Base-by-base conservation (phyloP, 129 eudicot genomes). In the Mikania micrantha region DNA sequence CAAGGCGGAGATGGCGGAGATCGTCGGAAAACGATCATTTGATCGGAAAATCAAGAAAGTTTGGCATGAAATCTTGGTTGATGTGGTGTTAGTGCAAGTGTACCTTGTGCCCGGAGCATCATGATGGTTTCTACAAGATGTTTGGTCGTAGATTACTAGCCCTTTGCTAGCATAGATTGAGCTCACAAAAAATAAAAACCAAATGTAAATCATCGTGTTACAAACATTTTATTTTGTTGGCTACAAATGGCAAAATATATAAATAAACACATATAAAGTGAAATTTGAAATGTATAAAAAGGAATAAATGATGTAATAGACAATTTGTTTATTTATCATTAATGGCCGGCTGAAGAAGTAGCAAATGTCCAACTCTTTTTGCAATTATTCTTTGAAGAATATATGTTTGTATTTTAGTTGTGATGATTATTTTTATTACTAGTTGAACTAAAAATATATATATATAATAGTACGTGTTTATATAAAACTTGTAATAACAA, bases 1-100 rank as follows among this genome's bases (percentile, higher is more conserved):
- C 74, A 88, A 56, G 67, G 35, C 28, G 32, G 96, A 81, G 25
- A 88, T 81, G 22, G 64, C 61, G 17, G 78, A 67, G 58, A 88
- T 64, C 12, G 92, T 78, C 17, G 70, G 44, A 72, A 83, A 88
- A 8, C 54, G 73, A 10, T 42, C 60, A 48, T 68, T 80, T 41
- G 87, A 77, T 19, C 92, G 60, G 44, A 71, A 88, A 45, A 85
- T 80, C 67, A 85, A 68, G 78, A 75, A 88, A 36, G 92, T 85
- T 15, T 70, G 69, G 69, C 96, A 88, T 16, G 82, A 77, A 24
- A 19, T 52, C 21, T 58, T 72, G 60, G 70, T 32, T 67, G 40
- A 67, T 25, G 81, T 65, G 77, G 63, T 59, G 78, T 77, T 69
- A 19, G 56, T 73, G 82, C 96, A 88, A 45, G 84, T 70, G 78